Evolutionary conservation across 345 rosid species (phyloP).

Genomic region (Ceriops tagal): DNA sequence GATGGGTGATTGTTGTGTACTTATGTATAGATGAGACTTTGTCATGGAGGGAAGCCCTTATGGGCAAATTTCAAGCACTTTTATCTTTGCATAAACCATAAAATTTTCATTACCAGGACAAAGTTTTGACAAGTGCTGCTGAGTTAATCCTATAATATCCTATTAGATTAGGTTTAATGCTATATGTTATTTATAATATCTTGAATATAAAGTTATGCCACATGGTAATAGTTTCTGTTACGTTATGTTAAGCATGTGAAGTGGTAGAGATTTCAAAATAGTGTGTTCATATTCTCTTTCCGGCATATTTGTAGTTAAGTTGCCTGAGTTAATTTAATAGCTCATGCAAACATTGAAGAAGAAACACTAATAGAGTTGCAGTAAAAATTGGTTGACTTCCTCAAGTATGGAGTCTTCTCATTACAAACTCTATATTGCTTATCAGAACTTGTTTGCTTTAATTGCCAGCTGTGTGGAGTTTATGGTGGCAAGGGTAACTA

Average conservation of each 20-base stretch:
- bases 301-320: constrained; percentile 55
- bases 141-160: too few relatives aligned
- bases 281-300: neutral
- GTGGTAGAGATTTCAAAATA: neutral
- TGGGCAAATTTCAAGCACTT: too few relatives aligned
- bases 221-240: neutral
- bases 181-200: too few relatives aligned
- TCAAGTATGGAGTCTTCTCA: constrained; percentile 50
- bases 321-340: constrained; percentile 66
- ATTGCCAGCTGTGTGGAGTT: neutral
- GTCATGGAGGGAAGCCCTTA: too few relatives aligned
- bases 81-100: too few relatives aligned
- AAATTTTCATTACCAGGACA: too few relatives aligned
- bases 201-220: too few relatives aligned
- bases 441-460: neutral
- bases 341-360: constrained; percentile 56
- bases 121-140: too few relatives aligned
- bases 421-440: neutral
- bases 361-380: constrained; percentile 57
- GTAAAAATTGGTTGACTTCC: constrained; percentile 55
- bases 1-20: too few relatives aligned
- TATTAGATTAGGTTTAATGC: too few relatives aligned
- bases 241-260: neutral
- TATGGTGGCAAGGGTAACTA: neutral
- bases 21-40: too few relatives aligned